These are phyloP conservation scores for Smithsoniella earleae DNA, from an alignment of 163 green algal genomes.

Conservation along the genomic window DNA sequence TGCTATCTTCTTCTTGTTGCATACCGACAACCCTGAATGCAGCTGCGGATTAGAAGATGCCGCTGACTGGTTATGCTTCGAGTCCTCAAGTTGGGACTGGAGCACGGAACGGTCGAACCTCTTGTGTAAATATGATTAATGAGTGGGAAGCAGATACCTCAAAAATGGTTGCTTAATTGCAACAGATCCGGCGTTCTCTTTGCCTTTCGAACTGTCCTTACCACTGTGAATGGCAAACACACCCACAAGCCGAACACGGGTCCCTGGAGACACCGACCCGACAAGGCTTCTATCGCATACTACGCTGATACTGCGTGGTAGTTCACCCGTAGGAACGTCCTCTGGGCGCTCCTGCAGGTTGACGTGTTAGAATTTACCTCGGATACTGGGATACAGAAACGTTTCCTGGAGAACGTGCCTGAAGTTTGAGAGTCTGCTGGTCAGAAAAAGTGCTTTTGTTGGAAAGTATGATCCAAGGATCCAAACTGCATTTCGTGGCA, in stretches of 20 bases:
- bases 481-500: constrained; percentile 30
- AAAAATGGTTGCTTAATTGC: constrained; percentile 15
- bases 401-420: constrained; percentile 55
- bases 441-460: constrained; percentile 78
- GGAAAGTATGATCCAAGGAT: constrained; percentile 56
- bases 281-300: constrained; percentile 78
- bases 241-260: constrained; percentile 77
- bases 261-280: constrained; percentile 75
- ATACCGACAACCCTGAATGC: constrained; percentile 45
- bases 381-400: not conserved
- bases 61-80: too few relatives aligned
- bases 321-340: constrained; percentile 93
- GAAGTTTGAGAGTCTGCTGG: constrained; percentile 96
- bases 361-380: not conserved
- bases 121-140: not conserved
- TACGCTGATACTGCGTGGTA: constrained; percentile 76
- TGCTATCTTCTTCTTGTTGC: constrained; percentile 40
- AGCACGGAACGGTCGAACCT: too few relatives aligned
- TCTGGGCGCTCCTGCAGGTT: constrained; percentile 74
- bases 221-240: constrained; percentile 68
- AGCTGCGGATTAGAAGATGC: too few relatives aligned
- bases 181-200: not conserved
- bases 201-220: constrained; percentile 16
- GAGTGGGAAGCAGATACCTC: constrained; percentile 3
- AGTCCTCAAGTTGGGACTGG: too few relatives aligned